Base-by-base conservation (phyloP, 1,139 yeast species). In the Sugiyamaella xylanicola region DNA sequence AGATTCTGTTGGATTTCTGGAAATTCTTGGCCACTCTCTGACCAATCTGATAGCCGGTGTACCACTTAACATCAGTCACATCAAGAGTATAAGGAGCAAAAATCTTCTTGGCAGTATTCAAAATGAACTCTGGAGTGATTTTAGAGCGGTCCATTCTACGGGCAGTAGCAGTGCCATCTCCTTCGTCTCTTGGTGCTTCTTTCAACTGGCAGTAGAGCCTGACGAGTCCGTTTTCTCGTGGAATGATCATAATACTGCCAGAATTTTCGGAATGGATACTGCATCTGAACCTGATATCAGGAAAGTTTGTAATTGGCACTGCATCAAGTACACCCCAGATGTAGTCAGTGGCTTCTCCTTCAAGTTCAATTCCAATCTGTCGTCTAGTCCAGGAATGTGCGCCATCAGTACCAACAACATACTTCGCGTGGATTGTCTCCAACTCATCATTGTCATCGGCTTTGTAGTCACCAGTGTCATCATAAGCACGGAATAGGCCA, bases 261-360 rank as follows among this genome's bases (percentile, higher is more conserved):
- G 62, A 55, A 25, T 67, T 67, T 20, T 64, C 66, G 13, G 75
- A 72, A 54, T 72, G 74, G 48, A 73, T 70, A 15, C 74, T 75
- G 58, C 73, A 68, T 27, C 74, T 64, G 43, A 61, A 63, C 56
- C 76, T 62, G 56, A 73, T 69, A 63, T 73, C 77, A 3, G 76
- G 76, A 64, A 73, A 73, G 51, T 72, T 65, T 4, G 76, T 73
- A 43, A 69, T 61, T 35, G 74, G 74, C 50, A 70, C 73, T 48
- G 71, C 68, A 58, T 73, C 76, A 50, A 73, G 58, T 15, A 73
- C 77, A 25, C 76, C 77, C 77, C 77, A 73, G 35, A 72, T 67
- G 46, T 63, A 69, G 61, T 73, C 76, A 27, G 76, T 70, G 7
- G 71, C 61, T 51, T 73, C 76, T 36, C 76, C 77, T 47, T 68